phyloP scores from a whole-genome alignment of 176 grass and related monocot genomes.

The Thinopyrum elongatum region DNA sequence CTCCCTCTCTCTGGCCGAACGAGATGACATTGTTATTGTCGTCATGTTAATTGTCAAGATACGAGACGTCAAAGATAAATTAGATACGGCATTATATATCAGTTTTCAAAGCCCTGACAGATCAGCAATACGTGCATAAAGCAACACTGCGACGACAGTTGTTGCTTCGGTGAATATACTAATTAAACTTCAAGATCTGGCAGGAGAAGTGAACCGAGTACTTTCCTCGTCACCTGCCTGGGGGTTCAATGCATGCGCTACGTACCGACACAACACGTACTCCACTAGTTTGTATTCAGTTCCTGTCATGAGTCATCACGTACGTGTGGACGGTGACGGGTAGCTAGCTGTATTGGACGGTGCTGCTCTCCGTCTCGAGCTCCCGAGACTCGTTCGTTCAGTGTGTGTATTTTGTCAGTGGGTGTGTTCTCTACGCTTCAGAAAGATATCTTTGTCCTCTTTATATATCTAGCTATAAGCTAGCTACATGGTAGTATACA shows the following conservation, averaged over 20 bases:
- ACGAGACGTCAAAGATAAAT: background rate
- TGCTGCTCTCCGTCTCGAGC: background rate
- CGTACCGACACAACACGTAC: background rate
- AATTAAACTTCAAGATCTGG: background rate
- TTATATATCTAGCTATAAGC: background rate
- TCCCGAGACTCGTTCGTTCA: background rate
- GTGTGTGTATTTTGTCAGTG: background rate
- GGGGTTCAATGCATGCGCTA: background rate
- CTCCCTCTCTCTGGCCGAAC: background rate
- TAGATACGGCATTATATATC: background rate
- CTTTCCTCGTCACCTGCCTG: background rate
- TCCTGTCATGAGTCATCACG: conserved; percentile 7
- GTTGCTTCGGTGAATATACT: background rate
- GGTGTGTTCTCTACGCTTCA: background rate
- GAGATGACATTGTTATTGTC: background rate
- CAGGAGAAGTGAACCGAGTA: background rate
- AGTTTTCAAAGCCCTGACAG: background rate
- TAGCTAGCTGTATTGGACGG: background rate
- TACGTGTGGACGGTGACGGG: background rate
- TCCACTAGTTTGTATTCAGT: background rate
- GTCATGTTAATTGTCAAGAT: conserved; percentile 9
- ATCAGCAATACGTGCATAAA: conserved; percentile 8
- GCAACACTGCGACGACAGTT: background rate
- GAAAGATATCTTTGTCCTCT: background rate
- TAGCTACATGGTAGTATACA: background rate